Evolutionary conservation across 106 monocot genomes (phyloP).

Genomic region (Chionographis japonica): DNA sequence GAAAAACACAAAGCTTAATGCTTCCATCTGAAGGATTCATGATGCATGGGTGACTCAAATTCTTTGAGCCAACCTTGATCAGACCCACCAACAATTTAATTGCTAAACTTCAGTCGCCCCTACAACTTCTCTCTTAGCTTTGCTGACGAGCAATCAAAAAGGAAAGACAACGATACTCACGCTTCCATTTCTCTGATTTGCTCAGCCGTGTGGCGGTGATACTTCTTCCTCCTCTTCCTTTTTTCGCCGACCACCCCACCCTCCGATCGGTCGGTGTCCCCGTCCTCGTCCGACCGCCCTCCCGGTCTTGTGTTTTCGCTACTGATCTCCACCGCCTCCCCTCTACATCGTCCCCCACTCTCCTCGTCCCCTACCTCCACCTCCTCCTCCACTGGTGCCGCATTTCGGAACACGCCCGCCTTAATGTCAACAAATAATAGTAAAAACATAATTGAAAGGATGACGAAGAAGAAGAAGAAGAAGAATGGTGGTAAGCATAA

Average conservation of each 20-base stretch:
- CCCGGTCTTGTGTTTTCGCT: constrained; percentile 47
- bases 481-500: too few species aligned
- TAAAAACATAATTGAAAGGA: too few species aligned
- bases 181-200: constrained; percentile 75
- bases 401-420: constrained; percentile 53
- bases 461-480: too few species aligned
- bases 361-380: constrained; percentile 46
- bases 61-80: too few species aligned
- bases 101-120: too few species aligned
- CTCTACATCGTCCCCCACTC: constrained; percentile 12
- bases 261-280: too few species aligned
- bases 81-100: too few species aligned
- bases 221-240: constrained; percentile 61
- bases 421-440: neutral
- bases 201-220: constrained; percentile 61
- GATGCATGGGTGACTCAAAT: too few species aligned
- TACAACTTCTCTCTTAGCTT: too few species aligned
- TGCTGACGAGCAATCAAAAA: neutral
- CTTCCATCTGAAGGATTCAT: too few species aligned
- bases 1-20: too few species aligned
- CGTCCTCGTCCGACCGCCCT: constrained; percentile 26
- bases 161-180: constrained; percentile 25
- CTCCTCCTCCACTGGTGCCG: constrained; percentile 16
- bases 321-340: constrained; percentile 29
- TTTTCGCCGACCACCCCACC: constrained; percentile 11